phyloP scores from a whole-genome alignment of 306 rosid genomes.

The Cucumis cinereus region DNA sequence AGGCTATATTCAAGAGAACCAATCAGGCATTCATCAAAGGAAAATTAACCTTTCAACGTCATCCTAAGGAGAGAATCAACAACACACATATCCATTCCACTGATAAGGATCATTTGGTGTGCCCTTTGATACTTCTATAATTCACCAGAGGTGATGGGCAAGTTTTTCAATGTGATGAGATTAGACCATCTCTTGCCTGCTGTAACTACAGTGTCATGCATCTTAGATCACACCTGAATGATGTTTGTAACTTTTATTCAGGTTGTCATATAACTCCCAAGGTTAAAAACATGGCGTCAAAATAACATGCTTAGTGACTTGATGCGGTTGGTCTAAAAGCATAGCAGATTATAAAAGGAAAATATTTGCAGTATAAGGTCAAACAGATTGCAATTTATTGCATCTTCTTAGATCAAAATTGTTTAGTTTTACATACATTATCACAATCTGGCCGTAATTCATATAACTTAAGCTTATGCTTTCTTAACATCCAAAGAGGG shows the following conservation, averaged over 20 bases:
- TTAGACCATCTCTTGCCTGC: neutral
- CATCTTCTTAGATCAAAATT: neutral
- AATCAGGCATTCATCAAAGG: neutral
- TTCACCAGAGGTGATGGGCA: conserved; percentile 6
- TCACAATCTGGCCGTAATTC: neutral
- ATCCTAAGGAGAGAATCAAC: conserved; percentile 4
- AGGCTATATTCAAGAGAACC: neutral
- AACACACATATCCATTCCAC: neutral
- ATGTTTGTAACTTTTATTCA: neutral
- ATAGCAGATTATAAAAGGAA: neutral
- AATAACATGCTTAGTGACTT: neutral
- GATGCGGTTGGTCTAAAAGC: neutral
- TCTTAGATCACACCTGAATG: conserved; percentile 1
- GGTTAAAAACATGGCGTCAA: neutral
- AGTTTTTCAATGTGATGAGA: neutral
- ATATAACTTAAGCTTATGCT: neutral
- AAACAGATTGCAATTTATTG: neutral
- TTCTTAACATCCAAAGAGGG: neutral
- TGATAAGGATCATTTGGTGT: neutral
- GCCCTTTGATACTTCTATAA: neutral
- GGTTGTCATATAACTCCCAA: neutral
- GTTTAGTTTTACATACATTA: neutral
- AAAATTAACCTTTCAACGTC: neutral
- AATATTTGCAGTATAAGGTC: neutral
- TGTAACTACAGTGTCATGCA: conserved; percentile 2